Evolutionary conservation across 306 rosid genomes (phyloP).

Genomic region (Medicago ruthenica): DNA sequence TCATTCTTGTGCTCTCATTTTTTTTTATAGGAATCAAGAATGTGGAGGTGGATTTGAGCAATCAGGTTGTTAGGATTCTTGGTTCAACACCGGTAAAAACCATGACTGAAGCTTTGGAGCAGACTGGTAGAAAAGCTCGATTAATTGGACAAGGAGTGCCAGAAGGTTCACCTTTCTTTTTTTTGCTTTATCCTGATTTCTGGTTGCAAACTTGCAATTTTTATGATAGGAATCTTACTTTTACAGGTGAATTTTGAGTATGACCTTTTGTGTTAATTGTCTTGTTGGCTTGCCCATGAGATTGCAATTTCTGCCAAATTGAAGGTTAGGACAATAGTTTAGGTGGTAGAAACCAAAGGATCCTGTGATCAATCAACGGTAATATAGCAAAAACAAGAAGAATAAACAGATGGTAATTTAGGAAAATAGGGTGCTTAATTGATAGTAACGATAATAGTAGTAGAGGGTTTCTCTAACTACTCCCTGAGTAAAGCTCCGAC

Average conservation of each 20-base stretch:
- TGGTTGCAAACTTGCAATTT: constrained; percentile 1
- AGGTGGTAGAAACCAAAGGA: no score
- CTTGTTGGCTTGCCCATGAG: background rate
- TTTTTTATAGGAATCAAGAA: constrained; percentile 69
- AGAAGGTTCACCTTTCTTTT: constrained; percentile 58
- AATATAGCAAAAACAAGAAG: no score
- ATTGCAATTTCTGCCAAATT: constrained; percentile 3
- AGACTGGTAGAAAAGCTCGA: constrained; percentile 81
- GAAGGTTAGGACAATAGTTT: background rate
- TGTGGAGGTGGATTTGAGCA: constrained; percentile 79
- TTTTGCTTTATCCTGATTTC: background rate
- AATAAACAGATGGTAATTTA: no score
- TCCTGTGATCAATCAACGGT: no score
- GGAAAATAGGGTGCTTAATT: no score
- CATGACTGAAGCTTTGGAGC: constrained; percentile 91
- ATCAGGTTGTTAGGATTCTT: constrained; percentile 86
- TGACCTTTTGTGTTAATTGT: constrained; percentile 13
- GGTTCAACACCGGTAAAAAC: constrained; percentile 82
- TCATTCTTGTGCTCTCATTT: background rate
- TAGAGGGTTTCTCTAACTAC: no score
- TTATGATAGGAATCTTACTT: background rate
- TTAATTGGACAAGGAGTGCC: constrained; percentile 94
- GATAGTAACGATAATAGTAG: no score
- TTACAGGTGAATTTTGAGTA: background rate
- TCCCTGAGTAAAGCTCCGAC: no score